A percentile compares a stretch with the other conserved stretches of the same genome.
phyloP scores from a whole-genome alignment of 1,284 basidiomycete species.

The Ustilago tritici region DNA sequence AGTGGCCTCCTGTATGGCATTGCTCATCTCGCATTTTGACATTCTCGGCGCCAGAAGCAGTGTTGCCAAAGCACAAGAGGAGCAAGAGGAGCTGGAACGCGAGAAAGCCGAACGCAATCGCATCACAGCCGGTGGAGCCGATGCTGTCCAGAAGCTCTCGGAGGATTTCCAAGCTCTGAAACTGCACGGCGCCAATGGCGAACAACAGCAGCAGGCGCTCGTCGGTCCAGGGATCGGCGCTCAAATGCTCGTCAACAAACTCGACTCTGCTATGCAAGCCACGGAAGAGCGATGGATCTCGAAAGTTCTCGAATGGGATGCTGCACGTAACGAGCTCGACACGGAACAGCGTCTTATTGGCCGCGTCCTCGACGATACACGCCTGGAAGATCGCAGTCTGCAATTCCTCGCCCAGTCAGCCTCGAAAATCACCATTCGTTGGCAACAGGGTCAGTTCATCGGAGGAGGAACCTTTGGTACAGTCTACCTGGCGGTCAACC shows the following conservation, averaged over 20 bases:
- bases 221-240: constrained; percentile 51
- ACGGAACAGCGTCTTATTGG: constrained; percentile 64
- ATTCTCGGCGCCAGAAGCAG: constrained; percentile 74
- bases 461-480: constrained; percentile 88
- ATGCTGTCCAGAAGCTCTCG: constrained; percentile 29
- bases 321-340: constrained; percentile 58
- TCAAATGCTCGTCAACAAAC: constrained; percentile 50
- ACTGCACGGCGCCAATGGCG: constrained; percentile 68
- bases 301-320: constrained; percentile 62
- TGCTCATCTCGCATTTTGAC: constrained; percentile 97
- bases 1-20: constrained; percentile 94
- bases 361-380: constrained; percentile 67
- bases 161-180: constrained; percentile 44
- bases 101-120: constrained; percentile 57
- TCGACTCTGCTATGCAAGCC: constrained; percentile 57
- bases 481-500: constrained; percentile 97
- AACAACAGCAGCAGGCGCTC: constrained; percentile 72
- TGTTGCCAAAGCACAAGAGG: constrained; percentile 65
- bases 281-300: constrained; percentile 62
- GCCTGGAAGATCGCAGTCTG: constrained; percentile 65
- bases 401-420: constrained; percentile 72
- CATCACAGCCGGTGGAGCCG: constrained; percentile 44
- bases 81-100: constrained; percentile 61
- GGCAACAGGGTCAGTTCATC: constrained; percentile 98
- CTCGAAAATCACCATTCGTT: constrained; percentile 92